Base-by-base conservation (phyloP, 345 rosid species). In the Physaria fendleri region DNA sequence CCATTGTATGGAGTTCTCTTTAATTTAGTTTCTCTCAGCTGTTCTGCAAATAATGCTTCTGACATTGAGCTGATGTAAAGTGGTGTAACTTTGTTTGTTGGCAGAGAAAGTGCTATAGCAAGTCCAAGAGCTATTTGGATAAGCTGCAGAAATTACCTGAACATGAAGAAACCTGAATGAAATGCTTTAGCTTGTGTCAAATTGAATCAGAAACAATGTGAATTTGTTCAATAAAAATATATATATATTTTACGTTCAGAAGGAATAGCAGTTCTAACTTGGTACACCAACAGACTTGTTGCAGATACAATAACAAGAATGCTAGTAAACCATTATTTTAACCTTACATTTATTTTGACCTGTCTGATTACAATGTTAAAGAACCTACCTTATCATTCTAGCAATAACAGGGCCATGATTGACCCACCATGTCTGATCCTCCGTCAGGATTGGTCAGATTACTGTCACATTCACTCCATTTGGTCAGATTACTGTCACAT, bases 41-140 rank as follows among this genome's bases (percentile, higher is more conserved):
- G 40, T 24, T 18, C 8, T 59, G 46, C 45, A 41, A 67, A 23
- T 49, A 67, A 23, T 49, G 45, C 23, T 23, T 58, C 10, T 13
- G 43, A 23, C 8, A 13, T 39, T 59, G 14, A 8, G 14, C 9
- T 43, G 21, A 20, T 42, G n/a, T 61, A 7, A 45, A 43, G 13
- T 5, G 33, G 20, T 52, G 23, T 33, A 4, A 43, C 18, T 44
- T 56, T 48, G 32, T 21, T 59, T 64, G 48, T 73, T 73, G 8
- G n/a, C 86, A 92, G 98, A 92, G 71, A 86, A 71, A 68, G 98
- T 88, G 68, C 56, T 92, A 30, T 82, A 84, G 71, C 90, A 76
- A 76, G 95, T 92, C 9, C 93, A 86, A 68, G 85, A 82, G 77
- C 68, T 88, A 64, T 92, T 85, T 73, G 65, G 84, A 66, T 79